Conservation (phyloP, 371 early-diverging fungal genomes). For the Mucor piriformis region DNA sequence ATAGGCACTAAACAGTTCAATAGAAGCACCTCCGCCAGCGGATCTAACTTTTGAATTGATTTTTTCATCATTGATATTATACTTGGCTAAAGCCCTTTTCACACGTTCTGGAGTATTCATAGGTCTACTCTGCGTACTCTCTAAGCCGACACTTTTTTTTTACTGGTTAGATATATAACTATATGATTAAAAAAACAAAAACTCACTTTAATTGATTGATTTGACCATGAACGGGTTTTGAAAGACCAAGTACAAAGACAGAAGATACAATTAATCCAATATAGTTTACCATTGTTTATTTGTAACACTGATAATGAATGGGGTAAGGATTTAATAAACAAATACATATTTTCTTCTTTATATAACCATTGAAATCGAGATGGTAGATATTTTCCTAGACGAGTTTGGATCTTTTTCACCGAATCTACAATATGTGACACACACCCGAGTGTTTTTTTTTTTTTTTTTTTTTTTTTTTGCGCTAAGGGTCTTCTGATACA, state of each 20-base stretch:
- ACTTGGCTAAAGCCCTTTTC: slow-evolving; percentile 33
- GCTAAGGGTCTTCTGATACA: background rate
- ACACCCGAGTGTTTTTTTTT: too few relatives aligned
- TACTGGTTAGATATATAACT: background rate
- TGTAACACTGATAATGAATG: slow-evolving; percentile 1
- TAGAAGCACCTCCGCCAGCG: slow-evolving; percentile 19
- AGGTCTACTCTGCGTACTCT: slow-evolving; percentile 20
- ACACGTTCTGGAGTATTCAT: slow-evolving; percentile 38
- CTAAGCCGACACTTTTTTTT: slow-evolving; percentile 26
- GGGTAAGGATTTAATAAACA: background rate
- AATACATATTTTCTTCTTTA: background rate
- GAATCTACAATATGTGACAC: too few relatives aligned
- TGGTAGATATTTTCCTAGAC: background rate
- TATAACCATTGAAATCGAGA: background rate
- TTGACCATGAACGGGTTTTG: background rate
- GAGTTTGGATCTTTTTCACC: background rate
- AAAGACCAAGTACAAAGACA: background rate
- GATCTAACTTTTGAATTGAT: slow-evolving; percentile 14
- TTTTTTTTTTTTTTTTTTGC: background rate
- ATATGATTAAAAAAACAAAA: background rate
- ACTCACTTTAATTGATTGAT: slow-evolving; percentile 12
- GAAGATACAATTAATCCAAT: background rate
- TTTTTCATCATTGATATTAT: slow-evolving; percentile 24
- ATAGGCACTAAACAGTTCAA: slow-evolving; percentile 35
- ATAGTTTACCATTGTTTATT: background rate